phyloP scores from a whole-genome alignment of 305 asterid genomes.

The Fraxinus sp. region DNA sequence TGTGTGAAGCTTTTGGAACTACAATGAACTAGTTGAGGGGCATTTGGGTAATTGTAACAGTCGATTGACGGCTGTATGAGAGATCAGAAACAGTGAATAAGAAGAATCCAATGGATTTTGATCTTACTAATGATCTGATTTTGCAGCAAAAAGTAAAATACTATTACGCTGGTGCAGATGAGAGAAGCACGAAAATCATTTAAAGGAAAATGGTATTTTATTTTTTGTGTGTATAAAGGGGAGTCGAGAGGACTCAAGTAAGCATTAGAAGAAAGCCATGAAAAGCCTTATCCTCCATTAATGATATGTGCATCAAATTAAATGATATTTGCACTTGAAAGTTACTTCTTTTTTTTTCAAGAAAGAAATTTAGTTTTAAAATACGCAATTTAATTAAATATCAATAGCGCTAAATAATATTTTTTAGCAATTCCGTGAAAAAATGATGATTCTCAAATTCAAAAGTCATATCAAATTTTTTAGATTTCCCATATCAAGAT shows the following conservation, averaged over 20 bases:
- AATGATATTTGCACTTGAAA: background rate
- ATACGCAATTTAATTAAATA: too few species aligned
- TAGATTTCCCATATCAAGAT: background rate
- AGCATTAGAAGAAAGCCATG: background rate
- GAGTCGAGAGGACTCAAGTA: background rate
- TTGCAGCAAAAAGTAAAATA: constrained; percentile 26
- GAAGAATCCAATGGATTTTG: constrained; percentile 28
- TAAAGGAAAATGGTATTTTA: constrained; percentile 6
- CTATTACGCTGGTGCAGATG: background rate
- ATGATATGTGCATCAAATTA: background rate
- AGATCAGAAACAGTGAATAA: constrained; percentile 11
- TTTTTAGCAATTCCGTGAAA: background rate
- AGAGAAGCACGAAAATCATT: background rate
- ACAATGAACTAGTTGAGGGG: background rate
- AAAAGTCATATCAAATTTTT: background rate
- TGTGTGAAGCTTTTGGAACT: background rate
- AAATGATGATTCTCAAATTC: background rate
- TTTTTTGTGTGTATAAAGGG: background rate
- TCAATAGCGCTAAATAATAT: background rate
- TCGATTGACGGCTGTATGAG: background rate
- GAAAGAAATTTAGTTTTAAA: background rate
- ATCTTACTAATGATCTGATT: constrained; percentile 27
- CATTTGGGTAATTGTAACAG: background rate
- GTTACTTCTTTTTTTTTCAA: background rate
- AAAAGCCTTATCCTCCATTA: background rate